Evolutionary conservation across 352 stramenopile genomes (phyloP).

Genomic region (Phytophthora pseudosyringae): DNA sequence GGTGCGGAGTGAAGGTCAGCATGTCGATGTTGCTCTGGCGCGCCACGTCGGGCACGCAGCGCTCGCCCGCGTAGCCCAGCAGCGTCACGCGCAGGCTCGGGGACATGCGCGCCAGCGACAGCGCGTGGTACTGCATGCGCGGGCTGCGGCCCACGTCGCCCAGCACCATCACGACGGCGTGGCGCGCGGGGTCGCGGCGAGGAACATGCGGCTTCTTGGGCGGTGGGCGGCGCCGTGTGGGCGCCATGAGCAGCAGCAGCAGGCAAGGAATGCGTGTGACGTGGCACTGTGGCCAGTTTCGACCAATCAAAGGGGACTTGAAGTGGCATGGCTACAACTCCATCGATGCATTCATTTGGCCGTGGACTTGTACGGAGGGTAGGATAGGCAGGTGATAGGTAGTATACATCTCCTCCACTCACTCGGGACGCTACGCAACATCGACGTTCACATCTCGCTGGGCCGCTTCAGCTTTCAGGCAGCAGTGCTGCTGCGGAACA

Average conservation of each 20-base stretch:
- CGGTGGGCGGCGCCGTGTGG: constrained; percentile 15
- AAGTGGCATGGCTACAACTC: constrained; percentile 18
- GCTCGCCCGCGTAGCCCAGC: constrained; percentile 94
- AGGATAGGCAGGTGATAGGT: constrained; percentile 28
- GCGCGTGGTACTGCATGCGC: constrained; percentile 99
- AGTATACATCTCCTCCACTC: constrained; percentile 37
- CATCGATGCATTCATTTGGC: neutral
- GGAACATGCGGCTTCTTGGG: constrained; percentile 27
- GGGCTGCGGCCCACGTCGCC: constrained; percentile 97
- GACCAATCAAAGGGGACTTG: constrained; percentile 19
- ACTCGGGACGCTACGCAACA: constrained; percentile 20
- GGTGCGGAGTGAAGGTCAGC: constrained; percentile 77
- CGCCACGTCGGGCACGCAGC: constrained; percentile 80
- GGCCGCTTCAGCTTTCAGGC: constrained; percentile 22
- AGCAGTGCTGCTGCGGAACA: constrained; percentile 41
- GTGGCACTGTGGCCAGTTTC: constrained; percentile 19
- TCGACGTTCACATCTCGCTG: neutral
- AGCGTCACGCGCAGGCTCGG: constrained; percentile 83
- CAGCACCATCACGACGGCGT: constrained; percentile 94
- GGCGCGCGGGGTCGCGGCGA: constrained; percentile 31
- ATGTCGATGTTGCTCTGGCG: constrained; percentile 67
- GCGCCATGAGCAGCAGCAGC: constrained; percentile 13
- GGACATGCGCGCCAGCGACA: constrained; percentile 91
- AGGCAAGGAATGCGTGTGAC: constrained; percentile 12
- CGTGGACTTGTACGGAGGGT: constrained; percentile 13